Percentiles rank a stretch among this genome's conserved stretches.
Conservation (phyloP, 495 filamentous ascomycete genomes). For the Pseudoneurospora amorphoporcata region DNA sequence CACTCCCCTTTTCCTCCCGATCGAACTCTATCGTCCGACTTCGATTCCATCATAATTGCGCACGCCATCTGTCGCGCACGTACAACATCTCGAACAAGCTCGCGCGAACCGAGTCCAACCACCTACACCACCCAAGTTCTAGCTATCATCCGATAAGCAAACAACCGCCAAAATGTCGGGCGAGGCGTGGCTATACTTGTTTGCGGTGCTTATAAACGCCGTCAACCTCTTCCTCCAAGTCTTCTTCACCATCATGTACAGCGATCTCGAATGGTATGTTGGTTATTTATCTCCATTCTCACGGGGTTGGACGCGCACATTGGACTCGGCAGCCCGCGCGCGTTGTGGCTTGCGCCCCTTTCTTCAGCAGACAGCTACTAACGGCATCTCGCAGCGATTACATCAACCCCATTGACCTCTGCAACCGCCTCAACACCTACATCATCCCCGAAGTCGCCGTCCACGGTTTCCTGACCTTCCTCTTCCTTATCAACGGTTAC, state of each 20-base stretch:
- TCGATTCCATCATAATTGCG: not conserved
- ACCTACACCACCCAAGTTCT: constrained; percentile 1
- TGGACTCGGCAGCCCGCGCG: not conserved
- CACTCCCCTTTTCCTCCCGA: not conserved
- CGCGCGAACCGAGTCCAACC: not conserved
- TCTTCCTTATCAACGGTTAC: constrained; percentile 98
- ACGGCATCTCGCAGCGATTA: constrained; percentile 63
- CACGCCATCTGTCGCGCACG: not conserved
- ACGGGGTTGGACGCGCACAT: not conserved
- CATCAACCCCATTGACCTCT: constrained; percentile 99
- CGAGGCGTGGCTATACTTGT: constrained; percentile 97
- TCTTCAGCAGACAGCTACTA: not conserved
- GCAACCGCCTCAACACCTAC: constrained; percentile 99
- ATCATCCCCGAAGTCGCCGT: constrained; percentile 98
- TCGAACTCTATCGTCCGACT: constrained; percentile 2
- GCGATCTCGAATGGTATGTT: constrained; percentile 88
- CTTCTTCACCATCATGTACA: constrained; percentile 99
- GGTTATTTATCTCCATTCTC: constrained; percentile 5
- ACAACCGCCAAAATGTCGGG: constrained; percentile 75
- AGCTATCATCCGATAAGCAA: not conserved
- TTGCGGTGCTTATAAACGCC: constrained; percentile 98
- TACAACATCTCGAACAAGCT: not conserved
- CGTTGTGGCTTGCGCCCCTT: not conserved
- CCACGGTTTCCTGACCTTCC: constrained; percentile 83
- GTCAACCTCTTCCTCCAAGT: constrained; percentile 99